Evolutionary conservation across 768 basidiomycete species (phyloP), one percentile per base, ranked within the genome.

Genomic region (Lentinula sp.): DNA sequence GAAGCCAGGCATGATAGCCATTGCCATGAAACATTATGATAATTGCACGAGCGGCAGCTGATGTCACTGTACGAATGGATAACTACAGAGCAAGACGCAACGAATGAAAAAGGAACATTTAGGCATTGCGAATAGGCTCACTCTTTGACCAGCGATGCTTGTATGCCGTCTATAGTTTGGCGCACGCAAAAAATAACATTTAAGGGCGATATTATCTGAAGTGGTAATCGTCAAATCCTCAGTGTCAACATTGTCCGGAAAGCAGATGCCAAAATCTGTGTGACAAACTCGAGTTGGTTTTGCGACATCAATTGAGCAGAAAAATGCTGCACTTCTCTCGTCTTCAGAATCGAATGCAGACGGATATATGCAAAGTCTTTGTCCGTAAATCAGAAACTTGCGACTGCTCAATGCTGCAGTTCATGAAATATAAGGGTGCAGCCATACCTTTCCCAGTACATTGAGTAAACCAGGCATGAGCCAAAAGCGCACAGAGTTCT

Each of bases 1-100:
- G 83, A 69, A 98, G 96, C 1, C 96, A 95, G 42, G 86, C 78
- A 66, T 93, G 93, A 13, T 91, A 91, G 0, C 86, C 90, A 66
- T 92, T 92, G 6, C 96, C 96, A 66, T 98, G 95, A 60, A 97
- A 93, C 86, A 98, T 91, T 54, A 98, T 72, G 2, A 98, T 79
- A 0, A 94, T 97, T 1, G 96, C 96, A 15, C 94, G 79, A 48
- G 70, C 71, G 0, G 76, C 69, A 13, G 21, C 3, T 31, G 18
- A 43, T 40, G 37, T 11, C 3, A 23, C 18, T 0, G 45, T 43
- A 32, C 32, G 31, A 23, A 43, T 23, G 11, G 57, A 32, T 10
- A 35, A 11, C 32, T 43, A 48, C 28, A 15, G 23, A 15, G 11
- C 5, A n/a, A 9, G 18, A 48, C 34, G 28, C 16, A 46, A 35